Percentiles rank a stretch among this genome's conserved stretches.
Evolutionary conservation across 129 eudicot species (phyloP).

Genomic region (Tanacetum coccineum): DNA sequence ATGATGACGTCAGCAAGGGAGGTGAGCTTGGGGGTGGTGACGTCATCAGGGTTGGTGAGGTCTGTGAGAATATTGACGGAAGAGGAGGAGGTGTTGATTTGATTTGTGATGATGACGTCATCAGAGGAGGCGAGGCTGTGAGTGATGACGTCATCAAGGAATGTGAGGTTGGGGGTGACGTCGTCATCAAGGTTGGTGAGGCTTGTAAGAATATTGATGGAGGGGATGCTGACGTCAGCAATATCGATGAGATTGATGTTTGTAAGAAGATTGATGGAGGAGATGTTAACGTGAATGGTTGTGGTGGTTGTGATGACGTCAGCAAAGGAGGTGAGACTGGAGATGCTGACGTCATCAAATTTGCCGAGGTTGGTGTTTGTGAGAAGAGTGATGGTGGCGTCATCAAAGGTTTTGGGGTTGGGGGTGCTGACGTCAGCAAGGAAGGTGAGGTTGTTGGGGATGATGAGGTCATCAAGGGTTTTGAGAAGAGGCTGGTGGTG

Average conservation of each 20-base stretch:
- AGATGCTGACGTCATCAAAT: not conserved
- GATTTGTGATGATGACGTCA: constrained; percentile 19
- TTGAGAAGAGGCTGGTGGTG: constrained; percentile 5
- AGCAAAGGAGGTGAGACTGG: not conserved
- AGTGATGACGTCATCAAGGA: constrained; percentile 31
- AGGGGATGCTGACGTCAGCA: constrained; percentile 17
- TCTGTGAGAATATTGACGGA: too few species aligned
- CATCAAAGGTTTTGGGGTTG: not conserved
- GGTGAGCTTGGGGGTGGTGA: constrained; percentile 29
- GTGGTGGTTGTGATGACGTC: not conserved
- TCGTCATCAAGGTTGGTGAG: constrained; percentile 16
- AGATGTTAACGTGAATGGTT: constrained; percentile 17
- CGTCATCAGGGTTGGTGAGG: constrained; percentile 19
- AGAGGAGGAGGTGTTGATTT: too few species aligned
- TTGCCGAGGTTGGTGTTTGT: too few species aligned
- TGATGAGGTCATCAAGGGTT: constrained; percentile 10
- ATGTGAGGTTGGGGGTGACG: constrained; percentile 10
- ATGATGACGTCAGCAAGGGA: not conserved
- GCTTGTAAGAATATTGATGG: too few species aligned
- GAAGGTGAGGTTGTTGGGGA: constrained; percentile 12
- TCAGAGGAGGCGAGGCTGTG: constrained; percentile 25
- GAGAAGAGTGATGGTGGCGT: too few species aligned
- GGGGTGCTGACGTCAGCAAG: not conserved
- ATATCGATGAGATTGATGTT: not conserved
- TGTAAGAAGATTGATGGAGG: not conserved